Evolutionary conservation across 441 rosid genomes (phyloP).

Genomic region (Bocquillonia castaneifolia): DNA sequence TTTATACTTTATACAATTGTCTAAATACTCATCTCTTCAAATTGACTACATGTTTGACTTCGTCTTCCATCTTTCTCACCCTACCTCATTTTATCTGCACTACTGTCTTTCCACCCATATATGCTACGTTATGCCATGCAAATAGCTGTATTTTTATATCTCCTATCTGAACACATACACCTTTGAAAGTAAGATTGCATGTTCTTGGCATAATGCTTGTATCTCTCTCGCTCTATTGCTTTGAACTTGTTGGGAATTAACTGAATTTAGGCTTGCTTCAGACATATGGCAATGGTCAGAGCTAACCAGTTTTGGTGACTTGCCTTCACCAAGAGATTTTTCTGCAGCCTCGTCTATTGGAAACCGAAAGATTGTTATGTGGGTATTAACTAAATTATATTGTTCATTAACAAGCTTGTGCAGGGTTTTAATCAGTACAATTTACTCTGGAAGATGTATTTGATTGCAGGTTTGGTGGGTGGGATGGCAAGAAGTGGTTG

Average conservation of each 20-base stretch:
- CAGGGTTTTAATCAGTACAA: conserved; percentile 10
- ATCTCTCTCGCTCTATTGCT: background rate
- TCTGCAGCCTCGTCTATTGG: conserved; percentile 92
- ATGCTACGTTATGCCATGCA: background rate
- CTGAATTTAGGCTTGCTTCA: conserved; percentile 32
- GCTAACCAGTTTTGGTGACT: conserved; percentile 83
- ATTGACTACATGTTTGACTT: background rate
- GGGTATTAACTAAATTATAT: conserved; percentile 27
- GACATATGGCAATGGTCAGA: conserved; percentile 99
- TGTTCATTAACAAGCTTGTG: conserved; percentile 18
- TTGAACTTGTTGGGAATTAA: conserved; percentile 10
- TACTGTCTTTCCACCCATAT: background rate
- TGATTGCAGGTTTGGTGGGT: conserved; percentile 85
- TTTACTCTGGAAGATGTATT: conserved; percentile 21
- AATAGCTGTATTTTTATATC: background rate
- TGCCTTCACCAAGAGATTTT: conserved; percentile 92
- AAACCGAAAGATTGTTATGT: conserved; percentile 83
- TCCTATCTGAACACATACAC: background rate
- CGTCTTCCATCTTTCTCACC: background rate
- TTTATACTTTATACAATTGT: background rate
- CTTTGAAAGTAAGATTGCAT: background rate
- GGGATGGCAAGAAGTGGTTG: conserved; percentile 99
- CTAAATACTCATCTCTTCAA: background rate
- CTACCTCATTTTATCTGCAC: background rate
- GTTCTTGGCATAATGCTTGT: background rate